Evolutionary conservation across 192 early-diverging fungal genomes (phyloP), one percentile per base, ranked within the genome.

Genomic region (Coemansia sp.): DNA sequence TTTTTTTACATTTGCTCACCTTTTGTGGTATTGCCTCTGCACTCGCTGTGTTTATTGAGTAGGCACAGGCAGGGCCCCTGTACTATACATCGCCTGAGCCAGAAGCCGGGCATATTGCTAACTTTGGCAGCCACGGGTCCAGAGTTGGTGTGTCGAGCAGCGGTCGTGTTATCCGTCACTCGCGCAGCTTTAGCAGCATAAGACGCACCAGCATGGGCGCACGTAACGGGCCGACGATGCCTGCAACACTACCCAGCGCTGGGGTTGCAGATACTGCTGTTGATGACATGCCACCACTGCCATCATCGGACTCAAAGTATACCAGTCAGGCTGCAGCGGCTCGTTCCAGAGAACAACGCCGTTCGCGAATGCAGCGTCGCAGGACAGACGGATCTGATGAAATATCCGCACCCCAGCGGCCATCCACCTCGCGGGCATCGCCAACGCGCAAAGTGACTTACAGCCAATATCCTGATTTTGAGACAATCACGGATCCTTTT

Each of bases 391-490:
- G 73, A 36, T 60, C 66, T 10, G 68, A 68, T 4, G 69, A 71
- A 23, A 63, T 74, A 2, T 55, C 51, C 10, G 51, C 32, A 8
- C 33, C 69, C 22, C 63, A 60, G 33, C 65, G 72, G 54, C 72
- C 73, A 23, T 71, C 73, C n/a, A 69, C 70, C 4, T 57, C 73
- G 14, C 72, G 72, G 57, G 64, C 69, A 27, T 64, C 77, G 53
- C 46, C 61, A 3, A 54, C 72, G 39, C 75, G 63, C 30, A 76
- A 71, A 29, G 59, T 74, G 30, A 77, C 72, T 7, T 83, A 75
- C 60, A 77, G 75, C 66, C 75, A 83, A 64, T 78, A 74, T 50
- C 74, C 75, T 20, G 82, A 79, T 56, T 84, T 84, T 70, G 77
- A 79, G 36, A 71, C 42, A 20, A 73, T 84, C 30, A 64, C 57